Evolutionary conservation across 192 early-diverging fungal genomes (phyloP).

Genomic region (Coemansia sp.): DNA sequence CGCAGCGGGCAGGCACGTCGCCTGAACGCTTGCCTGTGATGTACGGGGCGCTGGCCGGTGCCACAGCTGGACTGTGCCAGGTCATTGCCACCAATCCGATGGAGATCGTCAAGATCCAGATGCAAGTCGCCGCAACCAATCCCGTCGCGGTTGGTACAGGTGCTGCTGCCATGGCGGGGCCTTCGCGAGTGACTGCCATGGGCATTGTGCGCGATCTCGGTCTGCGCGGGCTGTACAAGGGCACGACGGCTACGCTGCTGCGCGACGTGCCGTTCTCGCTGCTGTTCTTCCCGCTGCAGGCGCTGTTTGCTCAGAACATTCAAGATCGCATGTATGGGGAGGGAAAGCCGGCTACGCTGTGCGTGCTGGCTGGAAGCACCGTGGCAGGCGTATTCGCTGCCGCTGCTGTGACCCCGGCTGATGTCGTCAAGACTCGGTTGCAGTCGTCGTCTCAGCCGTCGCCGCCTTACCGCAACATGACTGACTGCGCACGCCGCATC

Average conservation of each 20-base stretch:
- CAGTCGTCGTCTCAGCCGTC: slow-evolving; percentile 60
- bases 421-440: slow-evolving; percentile 79
- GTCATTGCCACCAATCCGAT: slow-evolving; percentile 90
- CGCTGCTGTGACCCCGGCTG: slow-evolving; percentile 65
- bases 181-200: slow-evolving; percentile 57
- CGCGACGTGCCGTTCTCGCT: slow-evolving; percentile 91
- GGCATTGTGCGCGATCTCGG: slow-evolving; percentile 86
- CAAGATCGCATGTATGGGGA: slow-evolving; percentile 55
- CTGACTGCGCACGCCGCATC: slow-evolving; percentile 58
- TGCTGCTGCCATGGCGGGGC: slow-evolving; percentile 14
- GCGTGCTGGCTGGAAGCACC: slow-evolving; percentile 90
- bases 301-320: slow-evolving; percentile 41
- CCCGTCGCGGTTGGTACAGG: slow-evolving; percentile 30
- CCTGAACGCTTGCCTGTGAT: slow-evolving; percentile 55
- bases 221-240: slow-evolving; percentile 81
- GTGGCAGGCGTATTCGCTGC: slow-evolving; percentile 96
- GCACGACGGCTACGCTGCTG: slow-evolving; percentile 86
- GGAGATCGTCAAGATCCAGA: slow-evolving; percentile 92
- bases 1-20: slow-evolving; percentile 32
- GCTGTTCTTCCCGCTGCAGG: slow-evolving; percentile 75
- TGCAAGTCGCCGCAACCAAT: slow-evolving; percentile 72
- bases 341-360: slow-evolving; percentile 67
- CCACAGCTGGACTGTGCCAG: slow-evolving; percentile 88
- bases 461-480: slow-evolving; percentile 43
- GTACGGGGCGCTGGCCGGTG: slow-evolving; percentile 84